Conservation (phyloP, 352 stramenopile genomes). For the Blastocystis sp. region DNA sequence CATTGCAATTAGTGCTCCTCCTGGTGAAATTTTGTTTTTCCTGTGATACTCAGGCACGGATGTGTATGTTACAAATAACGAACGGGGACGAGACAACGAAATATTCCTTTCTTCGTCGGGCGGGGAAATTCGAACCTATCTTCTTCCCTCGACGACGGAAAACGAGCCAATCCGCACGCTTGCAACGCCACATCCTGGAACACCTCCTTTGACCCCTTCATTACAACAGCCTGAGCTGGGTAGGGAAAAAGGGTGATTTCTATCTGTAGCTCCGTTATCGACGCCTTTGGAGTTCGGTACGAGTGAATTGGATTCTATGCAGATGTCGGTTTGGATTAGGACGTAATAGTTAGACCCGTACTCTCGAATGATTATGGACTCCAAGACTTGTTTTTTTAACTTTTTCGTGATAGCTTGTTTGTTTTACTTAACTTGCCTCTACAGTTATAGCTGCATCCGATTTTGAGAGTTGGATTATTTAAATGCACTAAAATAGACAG, state of each 20-base stretch:
- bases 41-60: background rate
- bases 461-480: no score
- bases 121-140: conserved; percentile 44
- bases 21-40: background rate
- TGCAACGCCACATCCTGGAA: background rate
- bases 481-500: no score
- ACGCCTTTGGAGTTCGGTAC: background rate
- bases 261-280: background rate
- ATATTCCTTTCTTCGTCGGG: conserved; percentile 39
- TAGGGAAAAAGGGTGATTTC: background rate
- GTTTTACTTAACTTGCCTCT: background rate
- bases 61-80: conserved; percentile 53
- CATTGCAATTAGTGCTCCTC: conserved; percentile 46
- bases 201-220: background rate
- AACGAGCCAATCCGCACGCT: background rate
- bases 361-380: conserved; percentile 27
- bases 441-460: no score
- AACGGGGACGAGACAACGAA: conserved; percentile 27
- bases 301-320: background rate
- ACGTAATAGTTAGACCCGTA: background rate
- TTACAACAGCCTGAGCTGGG: background rate
- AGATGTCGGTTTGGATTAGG: background rate
- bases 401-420: conserved; percentile 6
- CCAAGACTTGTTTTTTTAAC: conserved; percentile 42
- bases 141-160: background rate